phyloP scores from a whole-genome alignment of 192 early-diverging fungal species.

The Umbelopsis vinacea region DNA sequence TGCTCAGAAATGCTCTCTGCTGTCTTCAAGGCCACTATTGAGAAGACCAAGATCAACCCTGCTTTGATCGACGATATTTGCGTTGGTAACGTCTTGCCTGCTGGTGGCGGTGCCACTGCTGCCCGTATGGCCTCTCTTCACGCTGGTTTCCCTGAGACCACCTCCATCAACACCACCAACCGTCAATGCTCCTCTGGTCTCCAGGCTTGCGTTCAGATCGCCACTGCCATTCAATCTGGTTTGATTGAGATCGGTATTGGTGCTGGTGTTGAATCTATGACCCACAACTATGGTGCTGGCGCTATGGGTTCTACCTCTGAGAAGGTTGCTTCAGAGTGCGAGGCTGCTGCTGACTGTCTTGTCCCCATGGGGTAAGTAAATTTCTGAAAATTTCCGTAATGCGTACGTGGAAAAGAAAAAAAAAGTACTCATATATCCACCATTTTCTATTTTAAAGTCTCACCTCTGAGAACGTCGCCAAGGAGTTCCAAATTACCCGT shows the following conservation, averaged over 20 bases:
- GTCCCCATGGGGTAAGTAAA: constrained; percentile 75
- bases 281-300: constrained; percentile 79
- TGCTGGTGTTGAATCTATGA: constrained; percentile 96
- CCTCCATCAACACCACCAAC: constrained; percentile 86
- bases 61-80: constrained; percentile 87
- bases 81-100: constrained; percentile 91
- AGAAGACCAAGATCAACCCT: constrained; percentile 60
- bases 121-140: constrained; percentile 92
- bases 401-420: no score
- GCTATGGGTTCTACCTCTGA: constrained; percentile 81
- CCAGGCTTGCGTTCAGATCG: constrained; percentile 86
- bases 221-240: constrained; percentile 87
- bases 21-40: constrained; percentile 71
- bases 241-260: constrained; percentile 93
- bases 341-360: constrained; percentile 82
- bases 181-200: constrained; percentile 95
- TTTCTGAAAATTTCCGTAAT: constrained; percentile 4
- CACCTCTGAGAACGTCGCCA: constrained; percentile 97
- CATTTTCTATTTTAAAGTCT: constrained; percentile 49
- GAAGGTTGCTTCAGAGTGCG: constrained; percentile 66
- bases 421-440: no score
- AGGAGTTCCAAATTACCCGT: constrained; percentile 84
- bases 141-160: constrained; percentile 88
- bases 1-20: constrained; percentile 66
- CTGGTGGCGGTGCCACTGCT: constrained; percentile 87